Conservation (phyloP, 306 rosid genomes). For the Trichosanthes truncata region DNA sequence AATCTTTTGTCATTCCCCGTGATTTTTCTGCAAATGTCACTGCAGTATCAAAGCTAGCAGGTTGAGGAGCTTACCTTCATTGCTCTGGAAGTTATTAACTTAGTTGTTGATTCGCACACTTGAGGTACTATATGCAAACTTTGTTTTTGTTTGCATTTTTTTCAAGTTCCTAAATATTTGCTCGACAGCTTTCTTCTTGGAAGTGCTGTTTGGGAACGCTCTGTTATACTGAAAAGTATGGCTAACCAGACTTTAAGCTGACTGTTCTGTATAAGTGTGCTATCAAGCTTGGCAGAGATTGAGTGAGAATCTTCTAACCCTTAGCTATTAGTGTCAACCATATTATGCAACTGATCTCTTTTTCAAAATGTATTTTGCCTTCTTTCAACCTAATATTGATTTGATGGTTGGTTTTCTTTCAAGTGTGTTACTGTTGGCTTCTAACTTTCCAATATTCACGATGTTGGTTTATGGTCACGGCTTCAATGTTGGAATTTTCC, state of each 20-base stretch:
- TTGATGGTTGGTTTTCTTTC: not conserved
- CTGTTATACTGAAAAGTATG: slow-evolving; percentile 1
- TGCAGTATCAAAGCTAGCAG: slow-evolving; percentile 98
- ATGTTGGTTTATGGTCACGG: not conserved
- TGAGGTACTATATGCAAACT: slow-evolving; percentile 61
- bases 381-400: not conserved
- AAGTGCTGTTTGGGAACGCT: not conserved
- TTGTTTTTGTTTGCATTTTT: slow-evolving; percentile 36
- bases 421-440: not conserved
- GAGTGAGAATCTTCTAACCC: slow-evolving; percentile 1
- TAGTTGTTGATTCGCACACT: slow-evolving; percentile 65
- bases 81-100: slow-evolving; percentile 44
- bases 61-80: slow-evolving; percentile 82
- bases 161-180: not conserved
- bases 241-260: not conserved
- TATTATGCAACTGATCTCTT: not conserved
- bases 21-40: slow-evolving; percentile 68
- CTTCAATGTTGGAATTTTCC: not conserved
- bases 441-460: not conserved
- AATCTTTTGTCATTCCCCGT: slow-evolving; percentile 28
- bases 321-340: not conserved
- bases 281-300: not conserved
- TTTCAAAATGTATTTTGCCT: not conserved
- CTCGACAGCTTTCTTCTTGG: not conserved
- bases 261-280: not conserved